Conservation (phyloP, 2,329 filamentous ascomycete species). For the Sarocladium strictum region DNA sequence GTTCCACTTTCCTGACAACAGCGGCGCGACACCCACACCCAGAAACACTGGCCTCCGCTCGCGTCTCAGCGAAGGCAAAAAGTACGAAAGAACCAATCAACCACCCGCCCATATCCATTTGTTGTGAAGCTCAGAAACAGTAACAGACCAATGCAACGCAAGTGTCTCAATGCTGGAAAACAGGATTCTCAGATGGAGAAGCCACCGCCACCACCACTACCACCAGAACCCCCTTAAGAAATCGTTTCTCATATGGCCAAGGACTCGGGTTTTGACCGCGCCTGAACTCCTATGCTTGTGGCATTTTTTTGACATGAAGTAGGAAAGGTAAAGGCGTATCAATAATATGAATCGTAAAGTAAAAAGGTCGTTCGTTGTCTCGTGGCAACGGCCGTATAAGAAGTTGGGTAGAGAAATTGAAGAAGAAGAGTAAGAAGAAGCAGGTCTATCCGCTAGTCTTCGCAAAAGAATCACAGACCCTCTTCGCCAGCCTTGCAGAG, state of each 20-base stretch:
- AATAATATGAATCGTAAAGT: neutral
- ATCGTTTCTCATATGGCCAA: neutral
- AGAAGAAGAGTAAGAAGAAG: neutral
- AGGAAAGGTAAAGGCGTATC: neutral
- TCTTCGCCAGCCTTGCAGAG: constrained; percentile 95
- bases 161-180: no score
- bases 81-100: no score
- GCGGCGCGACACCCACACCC: no score
- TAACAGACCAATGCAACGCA: no score
- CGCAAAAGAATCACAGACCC: constrained; percentile 59
- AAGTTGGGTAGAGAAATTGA: neutral
- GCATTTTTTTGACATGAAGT: neutral
- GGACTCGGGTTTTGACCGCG: neutral
- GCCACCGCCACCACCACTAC: neutral
- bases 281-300: constrained; percentile 8
- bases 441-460: neutral
- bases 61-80: no score
- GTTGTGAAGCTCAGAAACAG: no score
- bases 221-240: neutral
- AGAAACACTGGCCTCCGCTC: no score
- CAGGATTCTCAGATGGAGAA: no score
- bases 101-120: no score
- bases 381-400: neutral
- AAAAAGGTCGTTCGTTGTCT: constrained; percentile 2
- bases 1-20: no score